phyloP scores from a whole-genome alignment of 805 yeast species.

The Metschnikowia gelsemii region DNA sequence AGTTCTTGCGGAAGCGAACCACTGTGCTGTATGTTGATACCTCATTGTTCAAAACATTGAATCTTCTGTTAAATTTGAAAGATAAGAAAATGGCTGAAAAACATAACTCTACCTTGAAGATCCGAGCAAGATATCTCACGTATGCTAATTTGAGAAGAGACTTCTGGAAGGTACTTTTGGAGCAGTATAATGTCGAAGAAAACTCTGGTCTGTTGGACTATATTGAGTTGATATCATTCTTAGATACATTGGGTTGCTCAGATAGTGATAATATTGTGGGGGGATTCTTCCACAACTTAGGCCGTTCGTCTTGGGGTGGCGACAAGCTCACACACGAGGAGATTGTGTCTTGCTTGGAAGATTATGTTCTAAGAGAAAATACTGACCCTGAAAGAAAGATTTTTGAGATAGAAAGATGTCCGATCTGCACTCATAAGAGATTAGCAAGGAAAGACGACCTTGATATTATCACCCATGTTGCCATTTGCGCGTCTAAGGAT shows the following conservation, averaged over 20 bases:
- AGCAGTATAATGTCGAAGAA: conserved; percentile 49
- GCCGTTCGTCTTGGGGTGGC: conserved; percentile 53
- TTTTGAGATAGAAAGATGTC: conserved; percentile 70
- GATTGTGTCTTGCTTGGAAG: conserved; percentile 48
- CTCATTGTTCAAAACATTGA: conserved; percentile 43
- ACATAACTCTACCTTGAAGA: conserved; percentile 53
- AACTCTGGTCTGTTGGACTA: conserved; percentile 42
- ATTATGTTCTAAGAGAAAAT: conserved; percentile 27
- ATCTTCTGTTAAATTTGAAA: conserved; percentile 33
- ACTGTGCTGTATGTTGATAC: conserved; percentile 36
- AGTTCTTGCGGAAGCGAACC: conserved; percentile 32
- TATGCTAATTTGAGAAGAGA: conserved; percentile 62
- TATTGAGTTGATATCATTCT: conserved; percentile 60
- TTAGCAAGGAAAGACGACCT: conserved; percentile 52
- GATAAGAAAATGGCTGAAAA: conserved; percentile 34
- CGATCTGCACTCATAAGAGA: conserved; percentile 68
- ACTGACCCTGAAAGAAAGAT: conserved; percentile 36
- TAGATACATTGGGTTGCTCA: conserved; percentile 60
- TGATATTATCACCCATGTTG: conserved; percentile 82
- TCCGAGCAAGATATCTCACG: conserved; percentile 65
- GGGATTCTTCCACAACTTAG: conserved; percentile 48
- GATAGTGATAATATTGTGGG: conserved; percentile 54
- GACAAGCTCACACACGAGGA: conserved; percentile 47
- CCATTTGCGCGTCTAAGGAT: conserved; percentile 78
- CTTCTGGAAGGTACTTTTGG: conserved; percentile 66